Base-by-base conservation (phyloP, 495 filamentous ascomycete species). In the Hypoxylon fuscum region DNA sequence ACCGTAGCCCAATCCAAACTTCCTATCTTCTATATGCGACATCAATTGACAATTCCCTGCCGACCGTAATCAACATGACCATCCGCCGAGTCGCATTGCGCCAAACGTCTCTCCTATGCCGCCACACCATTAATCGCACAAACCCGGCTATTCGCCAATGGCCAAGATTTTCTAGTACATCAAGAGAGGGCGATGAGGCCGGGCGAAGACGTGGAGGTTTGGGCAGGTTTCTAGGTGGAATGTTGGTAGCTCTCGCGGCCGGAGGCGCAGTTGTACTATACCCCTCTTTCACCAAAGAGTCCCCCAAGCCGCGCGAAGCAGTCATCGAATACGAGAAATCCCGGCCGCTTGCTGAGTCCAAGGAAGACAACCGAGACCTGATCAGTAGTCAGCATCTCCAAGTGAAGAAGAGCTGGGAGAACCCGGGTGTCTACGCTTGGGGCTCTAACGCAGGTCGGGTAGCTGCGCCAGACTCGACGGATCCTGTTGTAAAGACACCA, bases 391-490 rank as follows among this genome's bases (percentile, higher is more conserved):
- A 92, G 66, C 90, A 93, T 72, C 77, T 92, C 14, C 90, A 96
- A 75, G 90, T 94, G 34, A 93, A 91, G 79, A 87, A 84, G 68
- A 96, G 91, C 69, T 88, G 90, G 85, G 92, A 93, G 74, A 88
- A 90, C 51, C 94, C 95, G 2, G 95, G 91, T 0, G 88, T 97
- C 1, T 97, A 96, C 76, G 86, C 87, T 22, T 98, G 95, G 94
- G 95, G 95, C 12, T 90, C 88, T 1, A 98, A 98, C 68, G 81
- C 77, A n/a, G 90, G 93, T 34, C 78, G 81, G 50, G 94, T 97
- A 2, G 91, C 87, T 22, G 94, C 92, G 22, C 93, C 94, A 1
- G 90, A 89, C 57, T 95, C 89, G 4, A 81, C 88, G 35, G 92
- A 96, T 42, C 74, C 74, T 18, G 73, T 85, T 40, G 82, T 98